phyloP scores from a whole-genome alignment of 805 yeast genomes.

The Ogataea siamensis region DNA sequence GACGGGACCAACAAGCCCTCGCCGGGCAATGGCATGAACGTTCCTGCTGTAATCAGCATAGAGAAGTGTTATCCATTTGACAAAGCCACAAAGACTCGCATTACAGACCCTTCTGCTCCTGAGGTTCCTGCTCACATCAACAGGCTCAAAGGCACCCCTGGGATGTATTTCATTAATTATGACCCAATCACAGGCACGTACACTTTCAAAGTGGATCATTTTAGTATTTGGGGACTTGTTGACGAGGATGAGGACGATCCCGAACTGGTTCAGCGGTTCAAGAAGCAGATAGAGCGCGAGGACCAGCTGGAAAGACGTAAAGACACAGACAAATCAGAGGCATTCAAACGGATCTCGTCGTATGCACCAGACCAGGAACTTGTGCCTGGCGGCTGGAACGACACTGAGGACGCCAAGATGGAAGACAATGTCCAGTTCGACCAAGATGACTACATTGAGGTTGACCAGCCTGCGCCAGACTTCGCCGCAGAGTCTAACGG shows the following conservation, averaged over 20 bases:
- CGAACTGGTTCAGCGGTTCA: conserved; percentile 36
- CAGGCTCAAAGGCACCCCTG: conserved; percentile 51
- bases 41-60: conserved; percentile 70
- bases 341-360: conserved; percentile 24
- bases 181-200: conserved; percentile 73
- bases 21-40: conserved; percentile 67
- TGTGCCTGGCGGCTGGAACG: conserved; percentile 35
- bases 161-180: conserved; percentile 78
- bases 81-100: conserved; percentile 25
- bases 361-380: conserved; percentile 25
- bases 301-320: conserved; percentile 18
- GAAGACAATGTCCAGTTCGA: conserved; percentile 9
- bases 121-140: conserved; percentile 49
- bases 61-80: conserved; percentile 56
- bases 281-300: conserved; percentile 29
- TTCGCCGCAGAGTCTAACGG: conserved; percentile 16
- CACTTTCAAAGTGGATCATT: conserved; percentile 85
- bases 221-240: conserved; percentile 89
- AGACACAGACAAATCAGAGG: conserved; percentile 16
- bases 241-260: conserved; percentile 62
- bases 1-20: conserved; percentile 53
- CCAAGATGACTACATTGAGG: conserved; percentile 9
- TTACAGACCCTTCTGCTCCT: conserved; percentile 34
- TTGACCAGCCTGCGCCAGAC: conserved; percentile 9
- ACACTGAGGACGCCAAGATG: conserved; percentile 11